Percentiles rank a stretch among this genome's conserved stretches.
Evolutionary conservation across 2,329 filamentous ascomycete species (phyloP).

Genomic region (Scytalidium sp.): DNA sequence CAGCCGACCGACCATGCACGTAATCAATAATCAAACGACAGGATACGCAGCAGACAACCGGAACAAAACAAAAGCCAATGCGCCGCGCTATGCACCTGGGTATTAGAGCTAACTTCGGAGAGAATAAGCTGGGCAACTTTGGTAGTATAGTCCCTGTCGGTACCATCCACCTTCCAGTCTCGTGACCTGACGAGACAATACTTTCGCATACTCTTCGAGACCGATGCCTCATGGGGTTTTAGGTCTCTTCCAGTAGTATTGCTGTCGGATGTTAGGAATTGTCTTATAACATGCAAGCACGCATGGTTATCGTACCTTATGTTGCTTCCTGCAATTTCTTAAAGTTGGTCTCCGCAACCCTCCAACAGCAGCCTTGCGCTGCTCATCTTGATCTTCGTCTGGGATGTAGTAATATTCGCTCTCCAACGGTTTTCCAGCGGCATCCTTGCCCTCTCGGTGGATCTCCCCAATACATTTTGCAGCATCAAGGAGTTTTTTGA

Average conservation of each 20-base stretch:
- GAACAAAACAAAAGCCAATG: constrained; percentile 7
- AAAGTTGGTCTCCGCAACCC: constrained; percentile 86
- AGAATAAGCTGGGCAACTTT: background rate
- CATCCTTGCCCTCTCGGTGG: constrained; percentile 87
- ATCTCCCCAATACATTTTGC: constrained; percentile 86
- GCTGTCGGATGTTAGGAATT: constrained; percentile 36
- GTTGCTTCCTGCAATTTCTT: constrained; percentile 86
- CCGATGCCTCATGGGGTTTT: constrained; percentile 47
- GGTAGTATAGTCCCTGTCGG: background rate
- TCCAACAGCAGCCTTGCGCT: constrained; percentile 77
- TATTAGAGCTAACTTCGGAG: constrained; percentile 11
- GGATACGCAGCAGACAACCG: constrained; percentile 1
- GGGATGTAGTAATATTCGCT: constrained; percentile 97
- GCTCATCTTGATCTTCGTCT: constrained; percentile 77
- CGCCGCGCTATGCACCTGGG: constrained; percentile 26
- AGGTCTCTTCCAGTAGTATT: constrained; percentile 69
- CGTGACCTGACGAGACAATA: constrained; percentile 1
- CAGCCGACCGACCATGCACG: background rate
- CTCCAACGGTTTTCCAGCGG: constrained; percentile 87
- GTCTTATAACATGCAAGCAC: background rate
- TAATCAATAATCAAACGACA: background rate
- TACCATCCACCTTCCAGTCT: background rate
- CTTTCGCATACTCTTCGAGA: background rate
- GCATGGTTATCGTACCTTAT: constrained; percentile 69
- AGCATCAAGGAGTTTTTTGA: constrained; percentile 70